Percentiles rank a stretch among this genome's conserved stretches.
Conservation (phyloP, 768 basidiomycete genomes). For the Collybia nuda region DNA sequence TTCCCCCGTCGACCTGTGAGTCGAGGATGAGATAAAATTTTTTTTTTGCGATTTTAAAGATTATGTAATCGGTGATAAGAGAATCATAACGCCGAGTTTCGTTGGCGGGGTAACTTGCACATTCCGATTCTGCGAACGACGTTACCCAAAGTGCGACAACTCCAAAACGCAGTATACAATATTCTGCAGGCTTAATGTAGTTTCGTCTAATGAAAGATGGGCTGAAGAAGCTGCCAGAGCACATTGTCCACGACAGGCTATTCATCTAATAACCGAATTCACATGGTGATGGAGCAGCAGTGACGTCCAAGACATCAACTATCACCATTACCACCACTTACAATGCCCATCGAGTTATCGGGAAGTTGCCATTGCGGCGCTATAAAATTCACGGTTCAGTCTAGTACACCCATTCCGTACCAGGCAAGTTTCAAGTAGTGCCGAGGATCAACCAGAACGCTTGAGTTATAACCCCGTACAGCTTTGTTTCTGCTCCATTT, state of each 20-base stretch:
- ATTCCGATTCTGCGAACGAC: too few relatives aligned
- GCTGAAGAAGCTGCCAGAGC: too few relatives aligned
- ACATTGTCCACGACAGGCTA: neutral
- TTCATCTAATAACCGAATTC: neutral
- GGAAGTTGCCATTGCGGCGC: constrained; percentile 58
- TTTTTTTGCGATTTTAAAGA: too few relatives aligned
- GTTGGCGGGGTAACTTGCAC: too few relatives aligned
- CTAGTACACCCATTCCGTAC: constrained; percentile 63
- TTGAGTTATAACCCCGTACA: constrained; percentile 14
- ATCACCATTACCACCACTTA: neutral
- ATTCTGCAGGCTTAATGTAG: too few relatives aligned
- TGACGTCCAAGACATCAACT: neutral
- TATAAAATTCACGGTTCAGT: constrained; percentile 44
- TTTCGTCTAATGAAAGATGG: too few relatives aligned
- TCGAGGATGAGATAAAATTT: too few relatives aligned
- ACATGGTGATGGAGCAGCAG: neutral
- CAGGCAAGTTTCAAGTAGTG: constrained; percentile 42
- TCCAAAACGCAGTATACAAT: too few relatives aligned
- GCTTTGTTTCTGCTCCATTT: constrained; percentile 69
- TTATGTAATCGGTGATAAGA: too few relatives aligned
- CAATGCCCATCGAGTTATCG: constrained; percentile 58
- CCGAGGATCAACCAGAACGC: neutral
- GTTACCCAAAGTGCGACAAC: too few relatives aligned
- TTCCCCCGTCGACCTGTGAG: too few relatives aligned
- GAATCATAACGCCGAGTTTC: too few relatives aligned